phyloP scores from a whole-genome alignment of 257 asterid species.

The Penstemon eatonii region DNA sequence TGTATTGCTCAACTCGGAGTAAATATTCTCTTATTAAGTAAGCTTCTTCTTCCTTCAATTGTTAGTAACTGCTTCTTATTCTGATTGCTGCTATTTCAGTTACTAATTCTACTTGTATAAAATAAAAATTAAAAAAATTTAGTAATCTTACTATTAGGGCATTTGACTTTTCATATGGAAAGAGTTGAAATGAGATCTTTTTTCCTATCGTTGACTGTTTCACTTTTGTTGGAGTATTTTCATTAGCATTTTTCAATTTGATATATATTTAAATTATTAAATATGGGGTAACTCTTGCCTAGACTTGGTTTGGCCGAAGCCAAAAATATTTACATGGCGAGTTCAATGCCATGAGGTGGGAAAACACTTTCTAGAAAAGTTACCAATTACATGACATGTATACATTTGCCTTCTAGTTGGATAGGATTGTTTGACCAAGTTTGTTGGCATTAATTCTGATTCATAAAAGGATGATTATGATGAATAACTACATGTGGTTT shows the following conservation, averaged over 20 bases:
- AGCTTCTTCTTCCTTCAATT: neutral
- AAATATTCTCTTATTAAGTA: neutral
- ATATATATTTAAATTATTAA: neutral
- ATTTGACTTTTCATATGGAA: conserved; percentile 14
- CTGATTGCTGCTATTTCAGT: neutral
- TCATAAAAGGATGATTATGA: too few species aligned
- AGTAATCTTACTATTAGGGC: neutral
- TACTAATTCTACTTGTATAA: neutral
- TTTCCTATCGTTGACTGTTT: neutral
- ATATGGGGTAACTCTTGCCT: too few species aligned
- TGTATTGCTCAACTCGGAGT: conserved; percentile 6
- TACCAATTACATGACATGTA: too few species aligned
- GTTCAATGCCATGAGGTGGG: too few species aligned
- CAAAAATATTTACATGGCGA: too few species aligned
- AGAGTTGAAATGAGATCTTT: conserved; percentile 2
- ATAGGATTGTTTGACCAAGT: neutral
- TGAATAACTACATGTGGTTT: conserved; percentile 2
- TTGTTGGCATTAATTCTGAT: conserved; percentile 5
- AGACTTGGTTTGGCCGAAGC: too few species aligned
- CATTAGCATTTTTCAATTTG: neutral
- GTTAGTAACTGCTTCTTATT: conserved; percentile 10
- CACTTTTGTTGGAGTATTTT: neutral
- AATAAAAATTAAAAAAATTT: neutral
- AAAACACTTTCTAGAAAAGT: too few species aligned
- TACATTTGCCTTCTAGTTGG: too few species aligned